Percentiles rank a stretch among this genome's conserved stretches.
phyloP scores from a whole-genome alignment of 192 early-diverging fungal genomes.

The Mortierella alpina region DNA sequence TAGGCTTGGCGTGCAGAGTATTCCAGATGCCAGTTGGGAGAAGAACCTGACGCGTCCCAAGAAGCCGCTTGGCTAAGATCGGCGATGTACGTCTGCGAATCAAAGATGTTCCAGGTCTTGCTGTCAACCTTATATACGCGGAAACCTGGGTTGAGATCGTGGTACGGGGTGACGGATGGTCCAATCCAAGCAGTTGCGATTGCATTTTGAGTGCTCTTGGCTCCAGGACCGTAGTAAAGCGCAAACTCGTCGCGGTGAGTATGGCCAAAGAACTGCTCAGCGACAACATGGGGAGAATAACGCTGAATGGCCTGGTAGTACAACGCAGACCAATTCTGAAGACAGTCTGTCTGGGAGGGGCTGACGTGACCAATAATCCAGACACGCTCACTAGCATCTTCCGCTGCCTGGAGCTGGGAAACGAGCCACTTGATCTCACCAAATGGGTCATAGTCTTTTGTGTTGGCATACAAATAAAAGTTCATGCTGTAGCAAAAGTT shows the following conservation, averaged over 20 bases:
- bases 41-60: conserved; percentile 41
- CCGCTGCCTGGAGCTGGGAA: conserved; percentile 57
- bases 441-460: conserved; percentile 57
- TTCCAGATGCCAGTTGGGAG: conserved; percentile 63
- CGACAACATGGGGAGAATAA: conserved; percentile 64
- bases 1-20: conserved; percentile 60
- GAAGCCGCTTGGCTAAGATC: conserved; percentile 52
- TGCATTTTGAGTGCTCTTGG: conserved; percentile 45
- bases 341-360: conserved; percentile 57
- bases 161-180: conserved; percentile 63
- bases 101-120: conserved; percentile 59
- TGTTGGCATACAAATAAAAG: conserved; percentile 58
- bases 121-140: conserved; percentile 65
- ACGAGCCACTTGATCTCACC: conserved; percentile 62
- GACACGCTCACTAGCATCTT: conserved; percentile 59
- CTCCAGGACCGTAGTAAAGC: conserved; percentile 55
- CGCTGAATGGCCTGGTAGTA: conserved; percentile 66
- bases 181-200: conserved; percentile 59
- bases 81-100: conserved; percentile 62
- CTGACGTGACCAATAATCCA: conserved; percentile 69
- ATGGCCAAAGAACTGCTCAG: conserved; percentile 68
- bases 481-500: conserved; percentile 70
- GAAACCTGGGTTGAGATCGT: conserved; percentile 63
- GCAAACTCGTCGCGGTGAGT: conserved; percentile 65
- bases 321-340: conserved; percentile 61